These are phyloP conservation scores for Paramecium tetraurelia DNA, from an alignment of 73 alveolate species.

Conservation along the genomic window DNA sequence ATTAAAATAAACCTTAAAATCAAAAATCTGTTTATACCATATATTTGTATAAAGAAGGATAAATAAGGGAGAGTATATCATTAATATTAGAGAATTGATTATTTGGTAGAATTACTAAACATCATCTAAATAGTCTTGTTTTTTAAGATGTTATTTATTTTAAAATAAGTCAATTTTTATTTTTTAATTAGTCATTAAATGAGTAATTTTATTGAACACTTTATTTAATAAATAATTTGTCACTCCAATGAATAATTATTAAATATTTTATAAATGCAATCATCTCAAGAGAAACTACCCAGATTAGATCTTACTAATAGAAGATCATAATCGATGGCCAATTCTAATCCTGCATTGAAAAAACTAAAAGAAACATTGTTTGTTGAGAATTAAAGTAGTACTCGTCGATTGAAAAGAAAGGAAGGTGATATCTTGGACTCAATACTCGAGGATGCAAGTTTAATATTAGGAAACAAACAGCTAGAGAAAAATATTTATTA, in stretches of 20 bases:
- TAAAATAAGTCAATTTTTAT: too few species aligned
- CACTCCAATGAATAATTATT: background rate
- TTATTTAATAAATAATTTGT: background rate
- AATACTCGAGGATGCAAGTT: constrained; percentile 9
- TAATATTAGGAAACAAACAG: background rate
- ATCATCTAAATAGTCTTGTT: background rate
- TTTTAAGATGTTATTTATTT: background rate
- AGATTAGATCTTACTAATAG: background rate
- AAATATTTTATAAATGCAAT: background rate
- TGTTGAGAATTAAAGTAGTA: background rate
- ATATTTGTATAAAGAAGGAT: too few species aligned
- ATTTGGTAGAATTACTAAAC: too few species aligned
- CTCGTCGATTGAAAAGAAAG: background rate
- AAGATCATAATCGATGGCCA: background rate
- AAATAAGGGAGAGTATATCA: too few species aligned
- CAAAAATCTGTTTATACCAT: too few species aligned
- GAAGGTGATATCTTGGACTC: background rate
- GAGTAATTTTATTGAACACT: background rate
- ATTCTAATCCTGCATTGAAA: background rate
- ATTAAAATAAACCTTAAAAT: too few species aligned
- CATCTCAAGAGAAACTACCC: background rate
- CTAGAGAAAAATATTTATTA: background rate
- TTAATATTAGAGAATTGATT: too few species aligned
- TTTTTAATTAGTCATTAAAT: background rate
- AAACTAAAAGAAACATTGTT: background rate